Evolutionary conservation across 129 eudicot species (phyloP).

Genomic region (Helianthus annuus): HanXRQr2.0-SUNRISE NC_035447.2:124682769-124683268

Average conservation of each 20-base stretch:
- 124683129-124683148: not conserved
- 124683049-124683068: not conserved
- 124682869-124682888: constrained; percentile 40
- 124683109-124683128: not conserved
- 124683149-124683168: not conserved
- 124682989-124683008: not conserved
- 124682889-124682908: not conserved
- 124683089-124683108: not conserved
- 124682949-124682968: not conserved
- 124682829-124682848: constrained; percentile 44
- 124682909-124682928: not conserved
- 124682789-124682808: constrained; percentile 61
- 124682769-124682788: constrained; percentile 34
- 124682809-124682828: constrained; percentile 40
- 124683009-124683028: not conserved
- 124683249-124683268: not conserved
- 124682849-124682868: constrained; percentile 46
- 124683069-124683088: not conserved
- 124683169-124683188: not conserved
- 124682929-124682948: not conserved
- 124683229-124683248: too few relatives aligned
- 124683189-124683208: not conserved
- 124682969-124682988: not conserved
- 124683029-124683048: not conserved
- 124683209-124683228: too few relatives aligned